Percentiles rank a stretch among this genome's conserved stretches.
phyloP scores from a whole-genome alignment of 2,329 filamentous ascomycete genomes.

The Fusarium brevicatenulatum region DNA sequence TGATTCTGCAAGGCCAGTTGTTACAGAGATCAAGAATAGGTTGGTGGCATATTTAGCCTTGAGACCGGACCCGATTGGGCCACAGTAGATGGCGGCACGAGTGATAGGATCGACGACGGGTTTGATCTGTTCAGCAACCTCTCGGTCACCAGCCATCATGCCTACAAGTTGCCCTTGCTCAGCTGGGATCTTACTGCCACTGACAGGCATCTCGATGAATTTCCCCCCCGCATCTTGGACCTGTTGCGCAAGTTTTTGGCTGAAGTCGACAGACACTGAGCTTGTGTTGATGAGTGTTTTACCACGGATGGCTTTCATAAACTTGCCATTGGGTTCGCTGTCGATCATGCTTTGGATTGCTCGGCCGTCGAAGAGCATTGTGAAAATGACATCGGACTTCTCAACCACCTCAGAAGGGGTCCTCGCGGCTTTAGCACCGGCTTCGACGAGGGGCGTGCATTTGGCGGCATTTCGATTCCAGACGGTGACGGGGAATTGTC shows the following conservation, averaged over 20 bases:
- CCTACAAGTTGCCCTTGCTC: background rate
- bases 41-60: background rate
- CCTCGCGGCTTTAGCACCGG: background rate
- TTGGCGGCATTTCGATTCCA: background rate
- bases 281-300: background rate
- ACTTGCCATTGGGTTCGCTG: background rate
- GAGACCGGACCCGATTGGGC: background rate
- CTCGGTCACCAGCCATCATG: background rate
- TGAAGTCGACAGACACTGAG: background rate
- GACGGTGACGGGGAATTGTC: fast-evolving
- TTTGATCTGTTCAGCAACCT: background rate
- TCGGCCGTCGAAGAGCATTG: background rate
- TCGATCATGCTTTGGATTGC: background rate
- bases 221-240: fast-evolving
- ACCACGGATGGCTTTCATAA: background rate
- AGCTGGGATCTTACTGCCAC: background rate
- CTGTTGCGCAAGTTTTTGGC: background rate
- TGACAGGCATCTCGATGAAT: background rate
- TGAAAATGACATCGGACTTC: background rate
- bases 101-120: background rate
- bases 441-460: background rate
- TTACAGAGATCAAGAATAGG: background rate
- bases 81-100: background rate
- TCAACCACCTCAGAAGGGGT: background rate
- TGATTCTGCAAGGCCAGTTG: background rate